phyloP scores from a whole-genome alignment of 768 basidiomycete genomes.

The Clavulina sp. region DNA sequence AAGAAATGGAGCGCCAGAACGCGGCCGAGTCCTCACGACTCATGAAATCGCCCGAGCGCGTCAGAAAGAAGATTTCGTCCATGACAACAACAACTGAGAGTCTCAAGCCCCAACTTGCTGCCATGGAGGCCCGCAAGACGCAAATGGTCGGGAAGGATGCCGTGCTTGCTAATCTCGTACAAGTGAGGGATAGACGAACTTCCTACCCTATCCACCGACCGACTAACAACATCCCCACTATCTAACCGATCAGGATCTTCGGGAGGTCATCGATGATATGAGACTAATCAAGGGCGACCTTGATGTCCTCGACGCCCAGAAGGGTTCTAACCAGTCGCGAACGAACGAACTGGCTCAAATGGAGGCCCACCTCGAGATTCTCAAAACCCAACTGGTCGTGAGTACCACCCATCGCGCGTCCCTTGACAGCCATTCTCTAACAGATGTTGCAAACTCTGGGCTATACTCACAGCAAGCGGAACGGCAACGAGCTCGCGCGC shows the following conservation, averaged over 20 bases:
- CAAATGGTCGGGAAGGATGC: too few relatives aligned
- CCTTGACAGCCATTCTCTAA: background rate
- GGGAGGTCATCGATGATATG: background rate
- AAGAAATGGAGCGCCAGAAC: slow-evolving; percentile 35
- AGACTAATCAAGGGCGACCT: background rate
- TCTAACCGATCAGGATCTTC: background rate
- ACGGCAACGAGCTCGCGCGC: background rate
- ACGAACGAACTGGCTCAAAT: background rate
- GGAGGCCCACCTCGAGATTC: background rate
- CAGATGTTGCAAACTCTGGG: background rate
- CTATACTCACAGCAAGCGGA: background rate
- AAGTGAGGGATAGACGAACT: background rate
- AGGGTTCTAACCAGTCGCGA: background rate
- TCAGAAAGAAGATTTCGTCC: slow-evolving; percentile 62
- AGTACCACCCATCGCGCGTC: background rate
- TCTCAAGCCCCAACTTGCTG: background rate
- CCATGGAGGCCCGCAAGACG: background rate
- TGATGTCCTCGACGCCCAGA: background rate
- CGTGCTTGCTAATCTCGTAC: background rate
- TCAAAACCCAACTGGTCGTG: background rate
- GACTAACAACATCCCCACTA: background rate
- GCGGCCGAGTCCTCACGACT: slow-evolving; percentile 51
- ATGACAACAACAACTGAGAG: slow-evolving; percentile 43
- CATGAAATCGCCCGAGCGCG: slow-evolving; percentile 82
- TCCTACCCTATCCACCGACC: background rate